Evolutionary conservation across 2,329 filamentous ascomycete genomes (phyloP), one percentile per base, ranked within the genome.

Genomic region (Shiraia bambusicola): DNA sequence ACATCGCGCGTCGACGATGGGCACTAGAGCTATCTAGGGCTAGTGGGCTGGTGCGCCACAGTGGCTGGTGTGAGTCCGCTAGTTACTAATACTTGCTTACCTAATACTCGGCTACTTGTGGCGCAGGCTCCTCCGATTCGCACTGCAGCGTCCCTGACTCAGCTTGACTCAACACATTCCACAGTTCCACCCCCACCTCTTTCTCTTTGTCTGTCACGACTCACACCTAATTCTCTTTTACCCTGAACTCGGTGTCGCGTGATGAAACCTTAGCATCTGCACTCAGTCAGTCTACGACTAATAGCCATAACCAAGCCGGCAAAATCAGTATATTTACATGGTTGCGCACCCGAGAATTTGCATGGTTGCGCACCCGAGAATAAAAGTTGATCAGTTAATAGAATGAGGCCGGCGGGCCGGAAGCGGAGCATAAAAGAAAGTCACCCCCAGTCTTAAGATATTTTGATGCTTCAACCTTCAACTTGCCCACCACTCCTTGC

Each of bases 81-180:
- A n/a, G n/a, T n/a, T n/a, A n/a, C n/a, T n/a, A n/a, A n/a, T n/a
- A n/a, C n/a, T n/a, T n/a, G n/a, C n/a, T n/a, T n/a, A n/a, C n/a
- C n/a, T n/a, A n/a, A n/a, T n/a, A n/a, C n/a, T n/a, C n/a, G n/a
- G n/a, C n/a, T n/a, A n/a, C n/a, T n/a, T n/a, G n/a, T n/a, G n/a
- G n/a, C n/a, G n/a, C n/a, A n/a, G n/a, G n/a, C n/a, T n/a, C n/a
- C n/a, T n/a, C n/a, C n/a, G n/a, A n/a, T n/a, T n/a, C n/a, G n/a
- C n/a, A n/a, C n/a, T n/a, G n/a, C n/a, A n/a, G n/a, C n/a, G n/a
- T n/a, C n/a, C 29, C 8, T 22, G 19, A 22, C 19, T 22, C 19
- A 22, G 32, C 36, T 46, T 54, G 51, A 54, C 40, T 54, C 52
- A 54, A 47, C 49, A 49, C 49, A 24, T 25, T 25, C n/a, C 16